A percentile compares a stretch with the other conserved stretches of the same genome.
Conservation (phyloP, 176 grass and related monocot genomes). For the Calamus simplicifolius region DNA sequence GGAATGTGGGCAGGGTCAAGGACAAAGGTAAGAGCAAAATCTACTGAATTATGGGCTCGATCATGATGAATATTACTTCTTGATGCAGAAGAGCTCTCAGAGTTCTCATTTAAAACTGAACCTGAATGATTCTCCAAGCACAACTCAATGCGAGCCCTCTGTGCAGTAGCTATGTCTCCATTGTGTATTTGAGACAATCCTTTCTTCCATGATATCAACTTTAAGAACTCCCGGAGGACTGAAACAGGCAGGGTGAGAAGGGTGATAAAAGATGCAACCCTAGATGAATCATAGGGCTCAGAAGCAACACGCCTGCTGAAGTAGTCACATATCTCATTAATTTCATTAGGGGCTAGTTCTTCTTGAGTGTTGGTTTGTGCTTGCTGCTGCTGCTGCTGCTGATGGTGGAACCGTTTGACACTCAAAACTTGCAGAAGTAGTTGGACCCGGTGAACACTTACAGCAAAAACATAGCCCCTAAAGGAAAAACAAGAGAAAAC, state of each 20-base stretch:
- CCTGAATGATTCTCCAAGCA: constrained; percentile 97
- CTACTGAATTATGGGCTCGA: constrained; percentile 65
- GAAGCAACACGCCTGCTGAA: constrained; percentile 94
- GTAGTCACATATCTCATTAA: constrained; percentile 96
- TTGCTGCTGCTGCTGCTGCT: constrained; percentile 71
- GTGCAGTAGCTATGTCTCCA: constrained; percentile 73
- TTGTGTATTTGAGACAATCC: constrained; percentile 60
- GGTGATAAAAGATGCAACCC: constrained; percentile 97
- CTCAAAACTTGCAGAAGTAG: constrained; percentile 93
- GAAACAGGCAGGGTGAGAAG: constrained; percentile 88
- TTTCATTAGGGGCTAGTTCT: constrained; percentile 67
- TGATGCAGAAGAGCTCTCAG: constrained; percentile 40
- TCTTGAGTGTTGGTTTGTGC: constrained; percentile 74
- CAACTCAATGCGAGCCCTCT: constrained; percentile 87
- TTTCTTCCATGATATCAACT: constrained; percentile 95
- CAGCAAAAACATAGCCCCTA: constrained; percentile 98
- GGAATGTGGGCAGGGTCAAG: constrained; percentile 85
- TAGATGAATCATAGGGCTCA: constrained; percentile 93
- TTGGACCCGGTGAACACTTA: constrained; percentile 93
- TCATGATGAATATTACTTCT: constrained; percentile 93
- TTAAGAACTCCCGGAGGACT: constrained; percentile 75
- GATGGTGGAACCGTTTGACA: constrained; percentile 94
- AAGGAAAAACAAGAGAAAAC: constrained; percentile 9
- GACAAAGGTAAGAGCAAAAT: constrained; percentile 93
- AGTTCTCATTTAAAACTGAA: constrained; percentile 38